Base-by-base conservation (phyloP, 257 asterid genomes). In the Echites panduratus region DNA sequence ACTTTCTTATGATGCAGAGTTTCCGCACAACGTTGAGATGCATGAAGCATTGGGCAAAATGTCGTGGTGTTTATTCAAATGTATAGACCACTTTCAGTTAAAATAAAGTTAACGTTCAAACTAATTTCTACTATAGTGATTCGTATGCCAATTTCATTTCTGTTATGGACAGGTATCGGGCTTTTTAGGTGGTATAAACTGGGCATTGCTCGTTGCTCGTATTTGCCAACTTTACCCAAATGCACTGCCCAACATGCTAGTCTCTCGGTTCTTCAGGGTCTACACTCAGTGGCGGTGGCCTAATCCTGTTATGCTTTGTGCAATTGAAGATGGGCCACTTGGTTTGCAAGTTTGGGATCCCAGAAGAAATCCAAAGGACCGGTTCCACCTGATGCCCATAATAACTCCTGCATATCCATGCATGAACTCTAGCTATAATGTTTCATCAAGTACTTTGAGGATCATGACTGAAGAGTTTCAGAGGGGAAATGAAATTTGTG, bases 281-380 rank as follows among this genome's bases (percentile, higher is more conserved):
- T 82, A 77, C 73, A 82, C 84, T 49, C 86, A 79, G 69, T 82
- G 86, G 86, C 80, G 77, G 32, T 82, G 86, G 86, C 86, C 86
- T 70, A 82, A 82, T 79, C 86, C 86, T 54, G 86, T 82, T 27
- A 77, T 82, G 86, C 84, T 82, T 19, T 82, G 82, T 41, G 79
- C 79, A 56, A 82, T 82, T 48, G 80, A 74, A 59, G 86, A 79
- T 70, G 86, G 78, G 24, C 76, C 82, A 26, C 82, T 79, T 48
- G 86, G 86, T 50, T 76, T 82, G 65, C 82, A 49, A 59, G 80
- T 82, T 26, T 82, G 86, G 86, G 86, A 82, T 79, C 84, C 84
- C 48, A 78, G 86, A 54, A 79, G 77, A 79, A 77, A 82, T 75
- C 76, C 75, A 0, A 75, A 77, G 73, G 86, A 82, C 62, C 73